phyloP scores from a whole-genome alignment of 176 grass and related monocot genomes.

The Thalia dealbata region DNA sequence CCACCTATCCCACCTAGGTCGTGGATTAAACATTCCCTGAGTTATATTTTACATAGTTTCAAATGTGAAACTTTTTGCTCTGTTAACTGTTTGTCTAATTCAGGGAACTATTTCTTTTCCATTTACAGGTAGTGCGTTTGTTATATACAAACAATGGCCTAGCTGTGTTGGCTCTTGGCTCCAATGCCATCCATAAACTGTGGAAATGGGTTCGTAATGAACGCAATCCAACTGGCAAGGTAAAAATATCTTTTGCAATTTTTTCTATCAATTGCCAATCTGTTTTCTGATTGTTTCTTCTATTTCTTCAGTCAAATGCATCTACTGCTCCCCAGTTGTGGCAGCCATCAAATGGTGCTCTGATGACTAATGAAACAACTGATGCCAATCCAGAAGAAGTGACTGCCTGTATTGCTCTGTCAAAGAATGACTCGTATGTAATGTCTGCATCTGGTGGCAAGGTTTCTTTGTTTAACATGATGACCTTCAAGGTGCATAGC shows the following conservation, averaged over 20 bases:
- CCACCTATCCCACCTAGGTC: no score
- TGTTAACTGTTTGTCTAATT: constrained; percentile 1
- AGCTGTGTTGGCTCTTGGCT: constrained; percentile 71
- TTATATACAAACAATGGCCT: constrained; percentile 88
- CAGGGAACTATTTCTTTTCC: constrained; percentile 16
- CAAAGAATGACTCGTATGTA: constrained; percentile 98
- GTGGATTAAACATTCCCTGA: no score
- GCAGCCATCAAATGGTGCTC: constrained; percentile 89
- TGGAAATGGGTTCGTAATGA: constrained; percentile 96
- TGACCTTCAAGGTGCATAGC: constrained; percentile 85
- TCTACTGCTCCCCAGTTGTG: constrained; percentile 72
- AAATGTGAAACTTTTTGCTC: neutral
- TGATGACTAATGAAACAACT: constrained; percentile 85
- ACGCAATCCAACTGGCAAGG: constrained; percentile 89
- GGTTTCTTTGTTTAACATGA: constrained; percentile 98
- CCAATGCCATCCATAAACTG: constrained; percentile 93
- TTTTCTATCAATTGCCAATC: constrained; percentile 12
- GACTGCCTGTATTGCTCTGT: constrained; percentile 94
- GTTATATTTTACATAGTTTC: no score
- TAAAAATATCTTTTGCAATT: constrained; percentile 22
- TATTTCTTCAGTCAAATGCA: constrained; percentile 64
- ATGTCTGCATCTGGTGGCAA: constrained; percentile 99
- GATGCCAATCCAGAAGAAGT: constrained; percentile 94
- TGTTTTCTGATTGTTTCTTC: constrained; percentile 18
- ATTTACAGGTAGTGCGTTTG: constrained; percentile 70